Base-by-base conservation (phyloP, 2,329 filamentous ascomycete genomes). In the Aspergillus bombycis region DNA sequence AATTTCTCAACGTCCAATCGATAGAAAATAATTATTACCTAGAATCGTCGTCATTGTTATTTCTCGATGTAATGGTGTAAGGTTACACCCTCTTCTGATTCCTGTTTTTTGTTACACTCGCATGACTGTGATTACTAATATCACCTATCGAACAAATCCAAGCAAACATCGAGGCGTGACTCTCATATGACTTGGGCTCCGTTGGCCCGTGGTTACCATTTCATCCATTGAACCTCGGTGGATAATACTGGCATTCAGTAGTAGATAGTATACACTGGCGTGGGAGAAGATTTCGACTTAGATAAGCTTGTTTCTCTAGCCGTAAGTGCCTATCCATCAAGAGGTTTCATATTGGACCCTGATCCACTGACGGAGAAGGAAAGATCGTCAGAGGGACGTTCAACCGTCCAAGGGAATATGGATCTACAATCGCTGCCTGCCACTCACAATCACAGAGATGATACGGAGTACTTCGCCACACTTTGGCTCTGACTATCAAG, bases 361-460 rank as follows among this genome's bases (percentile, higher is more conserved):
- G 57, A 43, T 62, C 61, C 61, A 62, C 56, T 46, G 57, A 59
- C 61, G 45, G 41, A 57, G 32, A 28, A 32, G 59, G 59, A 50
- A 61, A 50, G 59, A 61, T 61, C 59, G 45, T 61, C 59, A n/a
- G 8, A 50, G 19, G 41, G 54, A 38, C 43, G 28, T 23, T 48
- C 32, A 26, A 55, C 52, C 52, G n/a, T 55, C 21, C 32, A 41
- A 34, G 6, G 28, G 43, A 36, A 50, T 48, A 32, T 48, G 38
- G 56, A 48, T 58, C 56, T 32, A 48, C 56, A 23, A 46, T 48
- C 19, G 21, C 56, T 34, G 19, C 45, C 41, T 46, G 41, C 59
- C 38, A 57, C 41, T 52, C 23, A n/a, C 53, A 38, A 26, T 41
- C 16, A 19, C 32, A 45, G 43, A 21, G 41, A 43, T 21, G 32